These are phyloP conservation scores for Singerocomus rubriflavus DNA, from an alignment of 1,284 basidiomycete genomes.

Conservation along the genomic window DNA sequence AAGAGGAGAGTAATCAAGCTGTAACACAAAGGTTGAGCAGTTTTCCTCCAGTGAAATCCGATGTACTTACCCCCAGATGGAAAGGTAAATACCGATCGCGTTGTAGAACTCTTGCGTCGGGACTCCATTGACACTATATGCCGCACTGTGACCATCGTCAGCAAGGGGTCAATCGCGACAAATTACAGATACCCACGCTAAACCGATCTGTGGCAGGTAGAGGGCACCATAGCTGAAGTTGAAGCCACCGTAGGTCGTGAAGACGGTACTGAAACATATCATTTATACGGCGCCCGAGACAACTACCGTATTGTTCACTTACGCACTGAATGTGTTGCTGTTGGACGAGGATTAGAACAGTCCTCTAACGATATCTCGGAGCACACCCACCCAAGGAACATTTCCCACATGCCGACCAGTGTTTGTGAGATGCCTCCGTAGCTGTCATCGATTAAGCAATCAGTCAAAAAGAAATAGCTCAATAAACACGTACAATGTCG, in stretches of 20 bases:
- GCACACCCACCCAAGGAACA: conserved; percentile 28
- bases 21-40: not conserved
- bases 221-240: conserved; percentile 30
- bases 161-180: not conserved
- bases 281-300: not conserved
- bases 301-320: conserved; percentile 5
- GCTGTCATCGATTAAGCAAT: conserved; percentile 9
- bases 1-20: conserved; percentile 24
- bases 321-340: conserved; percentile 30
- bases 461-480: not conserved
- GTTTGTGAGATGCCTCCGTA: conserved; percentile 32
- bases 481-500: conserved; percentile 24
- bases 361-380: not conserved
- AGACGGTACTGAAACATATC: conserved; percentile 21
- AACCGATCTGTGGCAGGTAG: conserved; percentile 26
- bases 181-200: conserved; percentile 20
- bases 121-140: conserved; percentile 25
- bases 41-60: not conserved
- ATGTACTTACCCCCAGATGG: conserved; percentile 11
- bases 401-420: conserved; percentile 32
- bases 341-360: conserved; percentile 4
- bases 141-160: conserved; percentile 18
- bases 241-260: conserved; percentile 30
- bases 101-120: conserved; percentile 23
- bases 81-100: conserved; percentile 29